Conservation (phyloP, 768 basidiomycete genomes). For the Cytidiella melzeri region DNA sequence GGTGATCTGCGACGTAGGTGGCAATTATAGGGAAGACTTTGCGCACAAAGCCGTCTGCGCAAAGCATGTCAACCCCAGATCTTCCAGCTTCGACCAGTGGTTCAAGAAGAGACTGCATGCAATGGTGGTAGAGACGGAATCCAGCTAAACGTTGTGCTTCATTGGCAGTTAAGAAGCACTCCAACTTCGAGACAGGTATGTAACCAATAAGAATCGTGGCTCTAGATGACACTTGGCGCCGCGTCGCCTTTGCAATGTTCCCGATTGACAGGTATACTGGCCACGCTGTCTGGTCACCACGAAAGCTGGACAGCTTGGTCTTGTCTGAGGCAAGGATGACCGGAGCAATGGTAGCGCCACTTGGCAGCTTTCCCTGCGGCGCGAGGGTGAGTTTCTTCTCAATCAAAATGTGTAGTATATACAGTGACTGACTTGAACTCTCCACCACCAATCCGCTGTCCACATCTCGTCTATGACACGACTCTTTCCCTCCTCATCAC, state of each 20-base stretch:
- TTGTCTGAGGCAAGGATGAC: too few species aligned
- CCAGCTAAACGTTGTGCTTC: too few species aligned
- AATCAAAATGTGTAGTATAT: background rate
- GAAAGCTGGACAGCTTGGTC: too few species aligned
- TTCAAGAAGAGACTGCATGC: too few species aligned
- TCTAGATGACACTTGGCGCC: slow-evolving; percentile 10
- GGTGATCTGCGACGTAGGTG: too few species aligned
- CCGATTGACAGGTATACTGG: slow-evolving; percentile 22
- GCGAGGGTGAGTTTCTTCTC: background rate
- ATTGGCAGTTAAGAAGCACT: too few species aligned
- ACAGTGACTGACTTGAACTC: slow-evolving; percentile 33
- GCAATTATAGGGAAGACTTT: slow-evolving; percentile 16
- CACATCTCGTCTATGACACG: slow-evolving; percentile 17
- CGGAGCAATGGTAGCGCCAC: slow-evolving; percentile 24
- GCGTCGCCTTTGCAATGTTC: slow-evolving; percentile 18
- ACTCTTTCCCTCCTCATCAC: background rate
- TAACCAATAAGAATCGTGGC: slow-evolving; percentile 22
- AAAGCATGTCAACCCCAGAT: too few species aligned
- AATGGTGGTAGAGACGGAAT: too few species aligned
- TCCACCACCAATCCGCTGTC: too few species aligned
- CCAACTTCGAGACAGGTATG: slow-evolving; percentile 21
- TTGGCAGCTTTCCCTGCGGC: slow-evolving; percentile 15
- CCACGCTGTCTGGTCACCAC: too few species aligned
- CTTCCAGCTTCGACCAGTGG: slow-evolving; percentile 9
- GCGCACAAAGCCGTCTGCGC: slow-evolving; percentile 13